These are phyloP conservation scores for Hordeum marinum DNA, from an alignment of 176 grass and related monocot genomes.

Conservation along the genomic window DNA sequence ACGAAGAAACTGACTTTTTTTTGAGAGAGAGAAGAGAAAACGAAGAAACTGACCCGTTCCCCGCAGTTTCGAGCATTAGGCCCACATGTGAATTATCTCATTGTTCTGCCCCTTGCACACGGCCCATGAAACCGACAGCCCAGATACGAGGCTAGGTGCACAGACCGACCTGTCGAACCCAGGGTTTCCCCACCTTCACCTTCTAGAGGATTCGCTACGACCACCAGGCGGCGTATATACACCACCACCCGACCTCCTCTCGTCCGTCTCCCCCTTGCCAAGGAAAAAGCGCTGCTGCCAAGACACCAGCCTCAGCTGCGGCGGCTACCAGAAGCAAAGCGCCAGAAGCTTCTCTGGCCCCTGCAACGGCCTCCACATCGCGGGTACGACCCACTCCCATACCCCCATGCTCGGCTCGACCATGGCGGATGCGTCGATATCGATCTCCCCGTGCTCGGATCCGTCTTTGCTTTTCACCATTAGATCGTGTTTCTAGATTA, in stretches of 20 bases:
- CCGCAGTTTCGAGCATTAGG: not conserved
- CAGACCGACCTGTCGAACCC: not conserved
- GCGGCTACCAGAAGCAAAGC: conserved; percentile 8
- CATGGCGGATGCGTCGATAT: not conserved
- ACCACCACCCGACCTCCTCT: not conserved
- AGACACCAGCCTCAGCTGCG: not conserved
- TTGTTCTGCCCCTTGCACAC: not conserved
- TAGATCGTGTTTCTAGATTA: not conserved
- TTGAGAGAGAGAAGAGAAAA: too few relatives aligned
- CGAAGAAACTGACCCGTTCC: too few relatives aligned
- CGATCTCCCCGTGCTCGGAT: not conserved
- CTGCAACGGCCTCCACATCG: not conserved
- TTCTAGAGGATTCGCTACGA: not conserved
- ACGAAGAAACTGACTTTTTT: too few relatives aligned
- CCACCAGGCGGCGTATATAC: conserved; percentile 11
- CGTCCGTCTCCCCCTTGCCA: not conserved
- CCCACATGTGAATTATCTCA: not conserved
- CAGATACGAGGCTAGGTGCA: not conserved
- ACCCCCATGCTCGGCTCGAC: not conserved
- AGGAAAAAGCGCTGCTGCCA: not conserved
- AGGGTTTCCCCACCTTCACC: conserved; percentile 4
- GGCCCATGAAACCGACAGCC: conserved; percentile 3
- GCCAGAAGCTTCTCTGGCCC: not conserved
- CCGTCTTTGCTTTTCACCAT: not conserved
- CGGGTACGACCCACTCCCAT: not conserved